phyloP scores from a whole-genome alignment of 2,329 filamentous ascomycete species.

The Colletotrichum graminicola region DNA sequence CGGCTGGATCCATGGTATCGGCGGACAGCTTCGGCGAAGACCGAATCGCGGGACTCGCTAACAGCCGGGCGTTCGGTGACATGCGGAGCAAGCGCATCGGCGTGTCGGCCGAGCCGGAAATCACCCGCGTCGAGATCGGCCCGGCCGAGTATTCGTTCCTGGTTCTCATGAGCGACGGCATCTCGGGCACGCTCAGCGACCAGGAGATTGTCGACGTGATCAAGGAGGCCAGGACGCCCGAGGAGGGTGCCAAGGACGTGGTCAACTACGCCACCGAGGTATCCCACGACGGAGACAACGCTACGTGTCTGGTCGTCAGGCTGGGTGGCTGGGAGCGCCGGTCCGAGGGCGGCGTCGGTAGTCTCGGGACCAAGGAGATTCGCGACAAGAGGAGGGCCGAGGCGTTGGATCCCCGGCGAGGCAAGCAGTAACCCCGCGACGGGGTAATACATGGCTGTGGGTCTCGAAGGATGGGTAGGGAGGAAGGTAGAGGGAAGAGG shows the following conservation, averaged over 20 bases:
- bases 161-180: conserved; percentile 88
- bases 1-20: conserved; percentile 82
- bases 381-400: conserved; percentile 85
- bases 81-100: conserved; percentile 92
- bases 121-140: conserved; percentile 81
- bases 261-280: conserved; percentile 93
- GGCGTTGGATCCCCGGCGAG: conserved; percentile 82
- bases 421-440: conserved; percentile 60
- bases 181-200: conserved; percentile 86
- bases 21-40: conserved; percentile 95
- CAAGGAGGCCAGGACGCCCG: conserved; percentile 92
- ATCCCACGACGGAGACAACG: conserved; percentile 74
- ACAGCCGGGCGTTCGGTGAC: conserved; percentile 94
- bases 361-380: conserved; percentile 91
- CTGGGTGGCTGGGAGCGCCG: conserved; percentile 79
- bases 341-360: conserved; percentile 87
- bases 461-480: neutral
- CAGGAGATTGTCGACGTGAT: conserved; percentile 97
- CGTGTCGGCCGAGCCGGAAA: conserved; percentile 93
- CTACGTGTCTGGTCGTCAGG: conserved; percentile 75
- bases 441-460: neutral
- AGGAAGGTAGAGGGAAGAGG: neutral
- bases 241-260: conserved; percentile 82
- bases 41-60: conserved; percentile 91
- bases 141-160: conserved; percentile 91